Percentiles rank a stretch among this genome's conserved stretches.
These are phyloP conservation scores for Ustilago vetiveriae DNA, from an alignment of 1,284 basidiomycete species.

Conservation along the genomic window DNA sequence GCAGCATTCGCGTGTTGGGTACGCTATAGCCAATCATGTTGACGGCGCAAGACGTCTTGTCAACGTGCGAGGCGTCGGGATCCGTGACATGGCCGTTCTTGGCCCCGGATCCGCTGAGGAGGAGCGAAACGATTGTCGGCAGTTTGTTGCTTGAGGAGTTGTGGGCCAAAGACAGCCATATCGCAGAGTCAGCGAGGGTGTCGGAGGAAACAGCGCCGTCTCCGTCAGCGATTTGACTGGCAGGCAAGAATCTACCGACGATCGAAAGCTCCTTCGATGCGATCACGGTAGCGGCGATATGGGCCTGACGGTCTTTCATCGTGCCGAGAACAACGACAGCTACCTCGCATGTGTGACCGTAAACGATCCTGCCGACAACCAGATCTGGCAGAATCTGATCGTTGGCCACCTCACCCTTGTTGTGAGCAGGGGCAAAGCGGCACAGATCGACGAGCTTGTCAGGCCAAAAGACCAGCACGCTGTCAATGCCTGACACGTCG, in stretches of 20 bases:
- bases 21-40: conserved; percentile 70
- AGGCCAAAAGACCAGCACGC: conserved; percentile 40
- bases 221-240: not conserved
- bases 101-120: not conserved
- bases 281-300: not conserved
- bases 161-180: conserved; percentile 8
- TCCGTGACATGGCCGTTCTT: not conserved
- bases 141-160: not conserved
- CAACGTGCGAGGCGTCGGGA: not conserved
- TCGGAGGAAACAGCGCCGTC: not conserved
- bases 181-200: not conserved
- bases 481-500: conserved; percentile 10
- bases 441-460: conserved; percentile 22
- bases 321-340: conserved; percentile 30
- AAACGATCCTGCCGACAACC: conserved; percentile 14
- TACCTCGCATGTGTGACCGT: conserved; percentile 18
- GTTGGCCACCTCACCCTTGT: not conserved
- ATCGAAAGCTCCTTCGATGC: conserved; percentile 2
- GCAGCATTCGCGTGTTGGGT: conserved; percentile 71
- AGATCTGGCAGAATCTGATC: not conserved
- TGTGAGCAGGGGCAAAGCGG: not conserved
- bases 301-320: no score
- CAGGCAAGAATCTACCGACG: conserved; percentile 2
- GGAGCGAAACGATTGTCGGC: conserved; percentile 10
- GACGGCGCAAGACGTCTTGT: conserved; percentile 16